These are phyloP conservation scores for Wickerhamiella vanderwaltii DNA, from an alignment of 805 yeast genomes.

Conservation along the genomic window DNA sequence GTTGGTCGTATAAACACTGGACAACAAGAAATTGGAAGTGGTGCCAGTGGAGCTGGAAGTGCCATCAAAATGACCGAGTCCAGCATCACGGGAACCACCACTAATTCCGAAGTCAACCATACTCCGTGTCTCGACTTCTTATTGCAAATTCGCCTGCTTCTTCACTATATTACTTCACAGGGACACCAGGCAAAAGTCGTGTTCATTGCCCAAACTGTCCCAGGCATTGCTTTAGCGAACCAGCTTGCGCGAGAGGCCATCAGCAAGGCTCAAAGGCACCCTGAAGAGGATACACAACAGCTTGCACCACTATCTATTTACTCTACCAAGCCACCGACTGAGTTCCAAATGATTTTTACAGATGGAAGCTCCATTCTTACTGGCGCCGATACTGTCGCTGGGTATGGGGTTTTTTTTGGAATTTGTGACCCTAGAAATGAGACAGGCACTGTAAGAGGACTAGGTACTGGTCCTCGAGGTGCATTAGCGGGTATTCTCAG, in stretches of 20 bases:
- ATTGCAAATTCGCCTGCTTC: constrained; percentile 11
- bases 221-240: constrained; percentile 1
- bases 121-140: constrained; percentile 14
- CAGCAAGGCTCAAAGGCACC: not conserved
- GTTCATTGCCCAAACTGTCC: not conserved
- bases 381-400: constrained; percentile 10
- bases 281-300: not conserved
- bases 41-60: constrained; percentile 6
- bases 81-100: constrained; percentile 4
- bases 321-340: not conserved
- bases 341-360: constrained; percentile 11
- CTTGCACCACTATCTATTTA: not conserved
- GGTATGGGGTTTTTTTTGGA: constrained; percentile 15
- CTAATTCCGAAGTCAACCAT: constrained; percentile 8
- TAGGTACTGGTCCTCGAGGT: constrained; percentile 15
- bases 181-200: constrained; percentile 1
- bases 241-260: constrained; percentile 3
- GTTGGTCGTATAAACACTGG: constrained; percentile 7
- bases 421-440: constrained; percentile 14
- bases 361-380: constrained; percentile 12
- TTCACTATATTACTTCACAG: constrained; percentile 1
- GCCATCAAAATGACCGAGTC: constrained; percentile 3
- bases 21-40: constrained; percentile 1
- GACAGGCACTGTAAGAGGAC: constrained; percentile 13
- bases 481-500: constrained; percentile 13